Evolutionary conservation across 208 protist genomes (phyloP).

Genomic region (Acanthamoeba castellanii): DNA sequence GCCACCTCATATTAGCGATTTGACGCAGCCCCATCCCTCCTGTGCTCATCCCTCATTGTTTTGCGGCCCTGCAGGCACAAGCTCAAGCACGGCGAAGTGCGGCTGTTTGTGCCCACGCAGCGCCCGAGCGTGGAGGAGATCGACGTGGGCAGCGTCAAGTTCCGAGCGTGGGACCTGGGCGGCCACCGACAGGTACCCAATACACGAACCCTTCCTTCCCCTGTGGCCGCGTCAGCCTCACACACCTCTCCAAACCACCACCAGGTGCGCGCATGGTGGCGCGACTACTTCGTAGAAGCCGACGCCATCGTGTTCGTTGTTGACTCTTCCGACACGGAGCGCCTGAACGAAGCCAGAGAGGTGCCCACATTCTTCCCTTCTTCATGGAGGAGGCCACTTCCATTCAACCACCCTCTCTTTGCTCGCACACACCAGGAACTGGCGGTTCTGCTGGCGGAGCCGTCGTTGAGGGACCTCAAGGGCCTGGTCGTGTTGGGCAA

Average conservation of each 20-base stretch:
- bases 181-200: not conserved
- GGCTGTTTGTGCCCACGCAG: conserved; percentile 60
- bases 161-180: conserved; percentile 62
- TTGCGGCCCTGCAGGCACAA: conserved; percentile 25
- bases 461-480: not conserved
- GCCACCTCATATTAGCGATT: not conserved
- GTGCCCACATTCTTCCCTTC: not conserved
- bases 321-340: conserved; percentile 75
- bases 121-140: conserved; percentile 50
- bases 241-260: not conserved
- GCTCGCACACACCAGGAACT: not conserved
- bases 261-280: conserved; percentile 73
- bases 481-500: conserved; percentile 49
- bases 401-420: not conserved
- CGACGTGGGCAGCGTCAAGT: conserved; percentile 23
- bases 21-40: not conserved
- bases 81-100: conserved; percentile 49
- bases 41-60: not conserved
- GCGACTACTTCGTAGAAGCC: conserved; percentile 67
- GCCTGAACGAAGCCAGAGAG: conserved; percentile 75
- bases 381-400: not conserved
- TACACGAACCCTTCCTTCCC: not conserved
- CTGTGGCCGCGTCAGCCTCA: not conserved
- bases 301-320: conserved; percentile 79
- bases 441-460: conserved; percentile 1